Evolutionary conservation across 2,329 filamentous ascomycete species (phyloP).

Genomic region (Calonectria ilicicola): DNA sequence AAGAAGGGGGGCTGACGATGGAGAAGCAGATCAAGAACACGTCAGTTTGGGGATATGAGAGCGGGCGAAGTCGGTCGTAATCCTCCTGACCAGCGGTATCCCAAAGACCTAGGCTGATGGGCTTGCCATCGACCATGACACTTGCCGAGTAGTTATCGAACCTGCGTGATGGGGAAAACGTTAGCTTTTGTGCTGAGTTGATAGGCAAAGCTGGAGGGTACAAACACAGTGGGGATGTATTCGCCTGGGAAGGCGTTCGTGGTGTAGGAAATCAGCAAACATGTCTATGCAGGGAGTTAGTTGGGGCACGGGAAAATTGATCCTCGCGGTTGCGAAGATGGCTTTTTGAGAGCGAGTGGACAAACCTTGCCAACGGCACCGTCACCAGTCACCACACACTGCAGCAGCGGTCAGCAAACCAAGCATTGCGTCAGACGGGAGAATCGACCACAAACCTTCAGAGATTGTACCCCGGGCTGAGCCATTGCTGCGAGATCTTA

Average conservation of each 20-base stretch:
- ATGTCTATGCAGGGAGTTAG: constrained; percentile 75
- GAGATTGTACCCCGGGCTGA: constrained; percentile 86
- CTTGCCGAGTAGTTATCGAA: constrained; percentile 99
- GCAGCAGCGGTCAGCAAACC: constrained; percentile 48
- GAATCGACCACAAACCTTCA: constrained; percentile 75
- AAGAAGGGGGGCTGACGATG: constrained; percentile 96
- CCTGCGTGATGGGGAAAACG: constrained; percentile 57
- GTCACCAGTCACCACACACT: constrained; percentile 99
- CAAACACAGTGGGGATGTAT: constrained; percentile 98
- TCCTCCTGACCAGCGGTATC: constrained; percentile 99
- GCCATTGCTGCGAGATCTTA: constrained; percentile 66
- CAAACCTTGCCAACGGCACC: constrained; percentile 97
- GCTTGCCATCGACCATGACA: constrained; percentile 98
- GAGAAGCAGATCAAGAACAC: constrained; percentile 99
- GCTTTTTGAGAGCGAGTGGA: constrained; percentile 13
- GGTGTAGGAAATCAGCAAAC: constrained; percentile 98
- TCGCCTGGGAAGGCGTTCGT: constrained; percentile 99
- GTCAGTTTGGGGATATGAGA: constrained; percentile 98
- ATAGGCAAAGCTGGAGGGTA: constrained; percentile 38
- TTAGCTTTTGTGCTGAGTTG: background rate
- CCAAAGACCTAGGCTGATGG: constrained; percentile 96
- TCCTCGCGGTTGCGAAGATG: constrained; percentile 2
- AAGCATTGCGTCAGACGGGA: constrained; percentile 30
- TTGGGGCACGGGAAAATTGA: constrained; percentile 15
- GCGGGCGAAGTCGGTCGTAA: constrained; percentile 93